Evolutionary conservation across 1,139 yeast species (phyloP), one percentile per base, ranked within the genome.

Genomic region (Yamadazyma sp.): DNA sequence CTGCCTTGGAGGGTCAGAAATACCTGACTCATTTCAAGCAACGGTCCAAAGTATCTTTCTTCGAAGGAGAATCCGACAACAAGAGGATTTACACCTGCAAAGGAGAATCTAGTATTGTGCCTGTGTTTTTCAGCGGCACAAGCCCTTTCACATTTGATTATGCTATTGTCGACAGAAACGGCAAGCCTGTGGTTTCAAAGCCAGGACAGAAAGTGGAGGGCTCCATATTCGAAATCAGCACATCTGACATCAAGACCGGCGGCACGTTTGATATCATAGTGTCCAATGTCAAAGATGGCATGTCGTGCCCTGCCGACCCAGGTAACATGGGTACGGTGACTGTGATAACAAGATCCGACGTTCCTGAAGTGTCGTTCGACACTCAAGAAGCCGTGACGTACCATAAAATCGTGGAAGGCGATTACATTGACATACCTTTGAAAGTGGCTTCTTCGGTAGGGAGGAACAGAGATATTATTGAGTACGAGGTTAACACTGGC

Each of bases 91-190:
- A 37, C 24, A 55, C 72, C 9, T 78, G 83, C 53, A 62, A 64
- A 45, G 77, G 74, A 2, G 66, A 62, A 2, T 47, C 57, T 6
- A 58, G 66, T 0, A 45, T 53, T 1, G 49, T 87, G 10, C 81
- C 83, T 0, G 72, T 89, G 5, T 56, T 59, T 35, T 73, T 92
- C 27, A 77, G 75, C 37, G 98, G 98, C 9, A 81, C 82, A 47
- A 79, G 85, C 0, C 98, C 98, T 2, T 87, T 84, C 50, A 65
- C 74, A 3, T 71, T 92, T 43, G 72, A 69, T 23, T 89, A 89
- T 58, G 58, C 59, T 10, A 56, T 70, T 23, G 39, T 65, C 26
- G 91, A 87, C 49, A 35, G 42, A 2, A 45, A 62, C 1, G 58
- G 56, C 3, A 54, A 55, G 31, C 47, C 51, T 17, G 64, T 88